A percentile compares a stretch with the other conserved stretches of the same genome.
Conservation (phyloP, 192 early-diverging fungal genomes). For the Spizellomyces sp. region DNA sequence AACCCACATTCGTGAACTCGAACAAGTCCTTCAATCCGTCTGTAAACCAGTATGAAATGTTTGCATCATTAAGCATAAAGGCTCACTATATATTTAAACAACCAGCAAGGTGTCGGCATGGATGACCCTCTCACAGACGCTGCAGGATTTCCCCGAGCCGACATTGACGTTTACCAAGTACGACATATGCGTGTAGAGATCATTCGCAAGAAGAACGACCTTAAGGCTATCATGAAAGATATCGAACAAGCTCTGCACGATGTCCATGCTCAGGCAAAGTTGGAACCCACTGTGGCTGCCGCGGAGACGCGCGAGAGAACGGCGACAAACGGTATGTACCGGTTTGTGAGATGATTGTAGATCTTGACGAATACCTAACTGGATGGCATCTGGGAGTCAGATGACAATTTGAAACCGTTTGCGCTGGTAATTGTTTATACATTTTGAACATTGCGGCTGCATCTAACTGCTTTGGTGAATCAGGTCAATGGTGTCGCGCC, state of each 20-base stretch:
- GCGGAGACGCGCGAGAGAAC: background rate
- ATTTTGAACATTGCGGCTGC: background rate
- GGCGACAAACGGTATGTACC: background rate
- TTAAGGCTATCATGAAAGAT: constrained; percentile 53
- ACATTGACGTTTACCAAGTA: constrained; percentile 66
- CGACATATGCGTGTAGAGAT: constrained; percentile 54
- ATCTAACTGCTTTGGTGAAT: constrained; percentile 29
- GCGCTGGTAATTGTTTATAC: background rate
- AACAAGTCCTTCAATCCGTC: constrained; percentile 26
- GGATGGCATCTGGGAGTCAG: background rate
- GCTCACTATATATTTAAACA: too few species aligned
- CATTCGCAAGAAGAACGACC: constrained; percentile 56
- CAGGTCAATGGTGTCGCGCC: constrained; percentile 37
- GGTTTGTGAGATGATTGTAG: background rate
- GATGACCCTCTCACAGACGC: constrained; percentile 56
- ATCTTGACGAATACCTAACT: background rate
- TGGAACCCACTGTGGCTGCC: background rate
- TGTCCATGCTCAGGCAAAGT: constrained; percentile 28
- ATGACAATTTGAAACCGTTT: constrained; percentile 10
- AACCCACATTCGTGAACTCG: constrained; percentile 9
- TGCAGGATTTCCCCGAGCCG: constrained; percentile 68
- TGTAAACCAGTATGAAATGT: background rate
- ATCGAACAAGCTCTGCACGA: constrained; percentile 54
- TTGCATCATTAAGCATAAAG: background rate
- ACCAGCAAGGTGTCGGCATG: constrained; percentile 50